Conservation (phyloP, 208 protist species). For the Kentomonas sorsogonicus region DNA sequence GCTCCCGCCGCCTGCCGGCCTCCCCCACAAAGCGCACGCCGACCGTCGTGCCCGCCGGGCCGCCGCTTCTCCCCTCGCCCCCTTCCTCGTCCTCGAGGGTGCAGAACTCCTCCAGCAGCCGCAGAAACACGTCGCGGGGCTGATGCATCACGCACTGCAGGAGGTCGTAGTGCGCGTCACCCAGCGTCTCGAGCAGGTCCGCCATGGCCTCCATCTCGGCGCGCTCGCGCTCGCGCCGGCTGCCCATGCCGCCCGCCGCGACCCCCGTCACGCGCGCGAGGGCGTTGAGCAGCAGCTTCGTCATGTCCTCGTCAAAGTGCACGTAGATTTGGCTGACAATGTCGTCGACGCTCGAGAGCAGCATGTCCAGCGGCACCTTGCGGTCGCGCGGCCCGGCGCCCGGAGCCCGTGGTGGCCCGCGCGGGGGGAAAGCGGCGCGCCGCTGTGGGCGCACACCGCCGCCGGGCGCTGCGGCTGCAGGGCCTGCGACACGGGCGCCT, state of each 20-base stretch:
- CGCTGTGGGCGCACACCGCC: conserved; percentile 59
- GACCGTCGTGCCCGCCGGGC: conserved; percentile 19
- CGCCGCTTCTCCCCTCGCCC: conserved; percentile 6
- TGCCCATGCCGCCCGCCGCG: not conserved
- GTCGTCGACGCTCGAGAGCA: conserved; percentile 82
- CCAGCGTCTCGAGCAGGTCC: conserved; percentile 72
- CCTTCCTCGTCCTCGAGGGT: conserved; percentile 60
- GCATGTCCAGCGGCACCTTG: conserved; percentile 76
- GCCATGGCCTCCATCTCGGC: conserved; percentile 56
- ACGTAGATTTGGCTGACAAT: conserved; percentile 89
- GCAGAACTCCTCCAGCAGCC: conserved; percentile 86
- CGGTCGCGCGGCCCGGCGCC: conserved; percentile 44
- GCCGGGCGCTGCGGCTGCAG: conserved; percentile 69
- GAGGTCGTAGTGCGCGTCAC: conserved; percentile 76
- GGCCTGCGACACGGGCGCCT: conserved; percentile 56
- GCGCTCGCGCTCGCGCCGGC: conserved; percentile 19
- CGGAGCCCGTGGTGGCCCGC: conserved; percentile 51
- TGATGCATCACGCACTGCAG: conserved; percentile 82
- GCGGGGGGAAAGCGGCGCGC: conserved; percentile 74
- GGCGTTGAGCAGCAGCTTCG: conserved; percentile 82
- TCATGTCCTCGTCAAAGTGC: conserved; percentile 84
- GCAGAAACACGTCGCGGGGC: conserved; percentile 76
- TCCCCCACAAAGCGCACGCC: conserved; percentile 58
- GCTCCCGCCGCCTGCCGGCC: too few relatives aligned
- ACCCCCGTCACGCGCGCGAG: conserved; percentile 65